Evolutionary conservation across 306 rosid genomes (phyloP), one percentile per base, ranked within the genome.

Genomic region (Arachis hypogaea): DNA sequence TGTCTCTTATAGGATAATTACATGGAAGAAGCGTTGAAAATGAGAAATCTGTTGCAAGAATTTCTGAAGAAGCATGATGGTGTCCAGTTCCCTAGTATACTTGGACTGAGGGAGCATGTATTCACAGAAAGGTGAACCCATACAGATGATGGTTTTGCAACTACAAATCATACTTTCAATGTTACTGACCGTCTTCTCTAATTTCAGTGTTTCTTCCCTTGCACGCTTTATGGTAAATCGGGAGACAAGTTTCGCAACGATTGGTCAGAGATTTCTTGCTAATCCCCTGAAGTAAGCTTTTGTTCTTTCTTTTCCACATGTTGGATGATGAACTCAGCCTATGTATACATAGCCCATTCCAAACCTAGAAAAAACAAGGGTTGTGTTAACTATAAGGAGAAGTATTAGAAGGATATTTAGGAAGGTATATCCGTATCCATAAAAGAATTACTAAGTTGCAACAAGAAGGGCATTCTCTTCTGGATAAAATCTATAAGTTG

Each of bases 201-300:
- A 71, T 83, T 74, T 75, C 85, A 95, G 99, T 95, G 99, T 95
- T 85, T 95, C 99, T 75, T 95, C 99, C 73, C 97, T 95, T 73
- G 99, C 99, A 30, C 92, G 98, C 98, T 95, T 95, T 89, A 92
- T 95, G 99, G 92, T 98, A 80, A 95, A 95, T 92, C 99, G 92
- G 83, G 99, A 95, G 84, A 95, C 97, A 14, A 92, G 99, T 92
- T 95, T 95, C 11, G 98, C 92, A 78, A 92, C 98, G 46, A 95
- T 95, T 82, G 99, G 99, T 71, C 99, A 95, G 84, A 90, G 99
- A 87, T 80, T 95, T 82, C 78, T 95, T 88, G 99, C 99, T 69
- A 90, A 90, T 85, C 99, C 99, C 43, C 82, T 95, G 76, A 95
- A 44, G 99, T 92, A 88, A 87, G 90, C 86, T 68, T 4, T 80